Evolutionary conservation across 106 monocot genomes (phyloP).

Genomic region (Hemerocallis citrina): DNA sequence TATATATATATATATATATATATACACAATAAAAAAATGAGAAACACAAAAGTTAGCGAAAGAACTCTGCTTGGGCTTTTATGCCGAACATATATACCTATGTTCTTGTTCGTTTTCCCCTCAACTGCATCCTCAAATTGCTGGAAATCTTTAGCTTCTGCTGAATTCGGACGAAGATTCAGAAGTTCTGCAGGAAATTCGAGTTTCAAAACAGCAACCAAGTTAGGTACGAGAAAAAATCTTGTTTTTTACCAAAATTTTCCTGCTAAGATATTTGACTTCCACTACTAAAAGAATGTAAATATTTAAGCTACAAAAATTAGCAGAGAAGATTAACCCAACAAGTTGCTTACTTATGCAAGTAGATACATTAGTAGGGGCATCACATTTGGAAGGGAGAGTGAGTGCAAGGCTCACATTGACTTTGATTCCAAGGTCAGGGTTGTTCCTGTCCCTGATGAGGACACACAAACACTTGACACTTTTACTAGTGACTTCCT

Average conservation of each 20-base stretch:
- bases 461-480: slow-evolving; percentile 50
- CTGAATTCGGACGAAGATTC: slow-evolving; percentile 27
- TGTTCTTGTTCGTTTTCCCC: not conserved
- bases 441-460: slow-evolving; percentile 44
- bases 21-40: too few species aligned
- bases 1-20: too few species aligned
- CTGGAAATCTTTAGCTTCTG: slow-evolving; percentile 19
- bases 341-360: slow-evolving; percentile 30
- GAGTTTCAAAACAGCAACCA: not conserved
- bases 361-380: slow-evolving; percentile 18
- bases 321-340: too few species aligned
- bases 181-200: slow-evolving; percentile 31
- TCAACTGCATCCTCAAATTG: not conserved
- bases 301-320: too few species aligned
- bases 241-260: not conserved
- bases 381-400: slow-evolving; percentile 25
- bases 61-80: too few species aligned
- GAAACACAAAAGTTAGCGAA: too few species aligned
- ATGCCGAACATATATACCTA: too few species aligned
- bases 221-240: not conserved
- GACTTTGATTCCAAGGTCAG: slow-evolving; percentile 25
- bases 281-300: too few species aligned
- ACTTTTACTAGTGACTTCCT: slow-evolving; percentile 24
- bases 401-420: slow-evolving; percentile 18
- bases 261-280: not conserved